Percentiles rank a stretch among this genome's conserved stretches.
Evolutionary conservation across 2,329 filamentous ascomycete genomes (phyloP).

Genomic region (Exophiala oligosperma): DNA sequence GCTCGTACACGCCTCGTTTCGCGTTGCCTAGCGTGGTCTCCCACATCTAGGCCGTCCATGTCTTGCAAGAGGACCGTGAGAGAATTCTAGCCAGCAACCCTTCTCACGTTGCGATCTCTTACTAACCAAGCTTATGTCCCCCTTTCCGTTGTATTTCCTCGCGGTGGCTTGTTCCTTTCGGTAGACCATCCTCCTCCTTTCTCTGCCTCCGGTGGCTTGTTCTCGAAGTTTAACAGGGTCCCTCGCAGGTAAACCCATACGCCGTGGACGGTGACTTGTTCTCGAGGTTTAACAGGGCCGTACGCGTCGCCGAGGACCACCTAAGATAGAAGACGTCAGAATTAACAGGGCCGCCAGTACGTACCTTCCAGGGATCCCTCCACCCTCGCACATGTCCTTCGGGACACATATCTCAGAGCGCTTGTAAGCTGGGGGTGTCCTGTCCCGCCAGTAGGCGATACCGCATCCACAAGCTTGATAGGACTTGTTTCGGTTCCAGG

Average conservation of each 20-base stretch:
- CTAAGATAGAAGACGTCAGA: no score
- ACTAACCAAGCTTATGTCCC: no score
- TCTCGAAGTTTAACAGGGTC: no score
- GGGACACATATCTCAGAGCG: background rate
- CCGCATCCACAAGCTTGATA: slow-evolving; percentile 1
- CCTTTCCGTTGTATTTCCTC: no score
- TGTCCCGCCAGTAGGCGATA: background rate
- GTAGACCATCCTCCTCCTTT: no score
- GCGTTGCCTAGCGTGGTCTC: slow-evolving; percentile 5
- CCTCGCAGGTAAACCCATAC: no score
- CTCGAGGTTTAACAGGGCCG: no score
- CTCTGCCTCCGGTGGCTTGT: no score
- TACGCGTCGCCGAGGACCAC: no score
- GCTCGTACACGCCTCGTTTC: slow-evolving; percentile 4
- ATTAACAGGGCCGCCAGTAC: no score
- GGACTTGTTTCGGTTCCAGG: slow-evolving; percentile 5
- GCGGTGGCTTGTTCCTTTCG: no score
- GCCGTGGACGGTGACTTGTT: no score
- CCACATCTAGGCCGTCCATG: slow-evolving; percentile 6
- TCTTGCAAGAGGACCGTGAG: slow-evolving; percentile 1
- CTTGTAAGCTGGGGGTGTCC: slow-evolving; percentile 3
- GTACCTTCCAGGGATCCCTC: background rate
- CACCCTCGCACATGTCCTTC: background rate
- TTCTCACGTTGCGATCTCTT: slow-evolving; percentile 12
- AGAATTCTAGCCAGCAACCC: background rate